These are phyloP conservation scores for Bacidia rubella DNA, from an alignment of 495 filamentous ascomycete genomes.

Conservation along the genomic window DNA sequence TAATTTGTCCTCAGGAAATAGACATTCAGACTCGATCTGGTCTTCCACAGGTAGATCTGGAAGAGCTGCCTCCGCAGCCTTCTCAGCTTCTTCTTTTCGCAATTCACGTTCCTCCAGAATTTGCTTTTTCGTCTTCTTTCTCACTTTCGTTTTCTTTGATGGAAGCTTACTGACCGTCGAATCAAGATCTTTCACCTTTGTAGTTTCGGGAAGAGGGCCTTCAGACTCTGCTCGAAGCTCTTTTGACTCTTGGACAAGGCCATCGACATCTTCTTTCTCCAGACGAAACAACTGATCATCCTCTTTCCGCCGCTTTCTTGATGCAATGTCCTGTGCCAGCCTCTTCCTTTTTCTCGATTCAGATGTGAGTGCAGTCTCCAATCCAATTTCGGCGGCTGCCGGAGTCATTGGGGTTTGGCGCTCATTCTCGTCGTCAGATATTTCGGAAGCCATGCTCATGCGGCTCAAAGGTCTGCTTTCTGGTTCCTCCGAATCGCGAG, in stretches of 20 bases:
- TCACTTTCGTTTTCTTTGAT: slow-evolving; percentile 32
- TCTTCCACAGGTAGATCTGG: slow-evolving; percentile 15
- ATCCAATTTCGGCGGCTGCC: slow-evolving; percentile 8
- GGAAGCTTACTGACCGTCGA: slow-evolving; percentile 19
- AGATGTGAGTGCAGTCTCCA: slow-evolving; percentile 27
- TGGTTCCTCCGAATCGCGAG: slow-evolving; percentile 64
- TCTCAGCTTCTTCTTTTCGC: slow-evolving; percentile 33
- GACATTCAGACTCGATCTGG: slow-evolving; percentile 12
- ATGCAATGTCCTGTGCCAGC: slow-evolving; percentile 41
- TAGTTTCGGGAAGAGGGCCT: slow-evolving; percentile 27
- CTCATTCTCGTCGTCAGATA: slow-evolving; percentile 40
- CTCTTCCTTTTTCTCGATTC: slow-evolving; percentile 59
- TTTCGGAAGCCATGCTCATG: slow-evolving; percentile 54
- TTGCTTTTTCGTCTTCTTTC: slow-evolving; percentile 64
- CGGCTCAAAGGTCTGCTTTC: slow-evolving; percentile 72
- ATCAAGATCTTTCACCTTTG: slow-evolving; percentile 30
- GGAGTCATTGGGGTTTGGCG: slow-evolving; percentile 18
- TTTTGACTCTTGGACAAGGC: slow-evolving; percentile 21
- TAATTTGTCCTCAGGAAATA: slow-evolving; percentile 15
- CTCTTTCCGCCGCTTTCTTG: slow-evolving; percentile 61
- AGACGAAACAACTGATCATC: slow-evolving; percentile 65
- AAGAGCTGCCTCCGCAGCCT: slow-evolving; percentile 22
- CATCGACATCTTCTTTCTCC: slow-evolving; percentile 30
- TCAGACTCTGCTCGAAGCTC: slow-evolving; percentile 12
- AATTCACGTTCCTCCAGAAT: slow-evolving; percentile 55